Evolutionary conservation across 768 basidiomycete species (phyloP), one percentile per base, ranked within the genome.

Genomic region (Lentinula edodes): DNA sequence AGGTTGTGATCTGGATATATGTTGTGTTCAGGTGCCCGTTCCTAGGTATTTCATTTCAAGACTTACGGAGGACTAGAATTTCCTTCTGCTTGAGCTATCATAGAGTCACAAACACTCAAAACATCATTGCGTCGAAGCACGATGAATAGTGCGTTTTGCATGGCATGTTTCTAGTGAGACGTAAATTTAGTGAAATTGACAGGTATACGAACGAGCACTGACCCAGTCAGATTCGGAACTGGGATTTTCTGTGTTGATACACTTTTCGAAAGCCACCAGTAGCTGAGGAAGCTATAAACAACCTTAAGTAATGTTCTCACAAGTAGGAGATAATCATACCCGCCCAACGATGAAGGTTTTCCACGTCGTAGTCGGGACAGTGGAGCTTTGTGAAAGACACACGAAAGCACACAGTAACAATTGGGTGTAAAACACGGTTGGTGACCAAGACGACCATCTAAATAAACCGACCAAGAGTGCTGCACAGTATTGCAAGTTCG

Each of bases 261-360:
- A 74, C 64, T 77, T 80, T 63, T 84, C 83, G 57, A 90, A 87
- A n/a, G 69, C 71, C 6, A 74, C 67, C 36, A 92, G 65, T 23
- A 91, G 72, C 15, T 74, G 74, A 34, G 90, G 90, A 12, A 92
- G 76, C 90, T 91, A 36, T 28, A 12, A 63, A 54, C 23, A 38
- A 62, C 43, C 48, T 51, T 10, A 55, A n/a, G 10, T 35, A 6
- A 23, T 18, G 61, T 32, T 18, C 18, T 41, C 12, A 28, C 39
- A 60, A 36, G n/a, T 36, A 62, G 20, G 6, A 42, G 13, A 42
- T 58, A 63, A 58, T 39, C 87, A 66, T 73, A 92, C 90, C 58
- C 90, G 81, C 42, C 89, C 86, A 59, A 89, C 73, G 18, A 90
- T 78, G 67, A 91, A 92, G 18, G 85, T 79, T 64, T 82, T 83